Evolutionary conservation across 2,329 filamentous ascomycete species (phyloP), one percentile per base, ranked within the genome.

Genomic region (Hypoxylon sp.): DNA sequence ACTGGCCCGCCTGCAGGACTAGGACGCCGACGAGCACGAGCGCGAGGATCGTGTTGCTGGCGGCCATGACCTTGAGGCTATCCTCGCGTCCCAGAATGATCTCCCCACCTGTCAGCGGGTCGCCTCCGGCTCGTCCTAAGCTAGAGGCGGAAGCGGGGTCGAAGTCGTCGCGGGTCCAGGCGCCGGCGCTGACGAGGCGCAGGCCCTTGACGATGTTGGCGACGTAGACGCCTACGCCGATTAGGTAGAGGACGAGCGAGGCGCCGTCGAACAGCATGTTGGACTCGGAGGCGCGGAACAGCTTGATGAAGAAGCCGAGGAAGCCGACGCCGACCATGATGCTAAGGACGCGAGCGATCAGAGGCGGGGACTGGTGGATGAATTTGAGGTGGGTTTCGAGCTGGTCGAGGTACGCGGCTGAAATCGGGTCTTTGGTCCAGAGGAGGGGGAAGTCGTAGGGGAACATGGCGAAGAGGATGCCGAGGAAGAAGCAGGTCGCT

Each of bases 201-300:
- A 99, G 86, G 3, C 95, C 96, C 84, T 97, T 97, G 79, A 98
- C 91, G 76, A 98, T 97, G 81, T 99, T 99, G 74, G 94, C 91
- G 72, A 97, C 89, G 81, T 98, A 99, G 74, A 99, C 92, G 52
- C 94, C 93, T 58, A 97, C 89, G 67, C 93, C 96, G 75, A 96
- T 93, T 61, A 95, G 86, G 81, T 95, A 96, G 74, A 93, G 86
- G 14, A 93, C 90, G 13, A 95, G 87, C 69, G 91, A 93, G 63
- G 93, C 89, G 76, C 91, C 92, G 81, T 91, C 96, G 80, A 99
- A 99, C 63, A 99, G 90, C 83, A 97, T 92, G 84, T 99, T 99
- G 71, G 93, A 91, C 82, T 98, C 95, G 74, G 89, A 91, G 58
- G 96, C 94, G 73, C 91, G 91, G 90, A 97, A 99, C 56, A 99